Base-by-base conservation (phyloP, 176 grass and related monocot species). In the Rhynchospora breviuscula region DNA sequence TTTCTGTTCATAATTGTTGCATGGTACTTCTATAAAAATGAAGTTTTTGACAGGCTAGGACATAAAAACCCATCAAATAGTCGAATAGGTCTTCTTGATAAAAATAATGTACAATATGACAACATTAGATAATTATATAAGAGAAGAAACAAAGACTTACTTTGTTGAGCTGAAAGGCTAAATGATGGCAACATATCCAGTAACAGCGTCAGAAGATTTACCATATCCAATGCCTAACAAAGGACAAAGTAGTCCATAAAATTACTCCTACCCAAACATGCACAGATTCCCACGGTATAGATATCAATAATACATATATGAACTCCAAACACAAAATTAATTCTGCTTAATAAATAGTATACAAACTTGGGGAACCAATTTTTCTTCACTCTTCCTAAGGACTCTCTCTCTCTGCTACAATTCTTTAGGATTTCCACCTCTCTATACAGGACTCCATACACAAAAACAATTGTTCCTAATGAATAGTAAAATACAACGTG, bases 201-300 rank as follows among this genome's bases (percentile, higher is more conserved):
- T 67, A 99, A 88, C 13, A 90, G 88, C 0, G 96, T 95, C 63
- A 84, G 86, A 89, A 95, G 85, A 79, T 91, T 79, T 73, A 99
- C 69, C 68, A 95, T 93, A 83, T 93, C 91, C 59, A 94, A 84
- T 6, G 88, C 96, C 96, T 99, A 87, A 44, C 81, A 85, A 60
- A 54, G 51, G 54, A 81, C 35, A 81, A 46, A 51, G 45, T 14
- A 75, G 62, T 44, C 17, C 5, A 61, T n/a, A 62, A 73, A 62
- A 80, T 80, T 81, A 81, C 4, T 49, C 26, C 12, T 23, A 81
- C 18, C 7, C 7, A 75, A 13, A 73, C 12, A 11, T 19, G 46
- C 46, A 75, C 46, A 75, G 44, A 48, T 72, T 72, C 40, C 15
- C 45, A 0, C 19, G 43, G 3, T 72, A 73, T 48, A 46, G 7